phyloP scores from a whole-genome alignment of 768 basidiomycete species.

The Mycena filopes region DNA sequence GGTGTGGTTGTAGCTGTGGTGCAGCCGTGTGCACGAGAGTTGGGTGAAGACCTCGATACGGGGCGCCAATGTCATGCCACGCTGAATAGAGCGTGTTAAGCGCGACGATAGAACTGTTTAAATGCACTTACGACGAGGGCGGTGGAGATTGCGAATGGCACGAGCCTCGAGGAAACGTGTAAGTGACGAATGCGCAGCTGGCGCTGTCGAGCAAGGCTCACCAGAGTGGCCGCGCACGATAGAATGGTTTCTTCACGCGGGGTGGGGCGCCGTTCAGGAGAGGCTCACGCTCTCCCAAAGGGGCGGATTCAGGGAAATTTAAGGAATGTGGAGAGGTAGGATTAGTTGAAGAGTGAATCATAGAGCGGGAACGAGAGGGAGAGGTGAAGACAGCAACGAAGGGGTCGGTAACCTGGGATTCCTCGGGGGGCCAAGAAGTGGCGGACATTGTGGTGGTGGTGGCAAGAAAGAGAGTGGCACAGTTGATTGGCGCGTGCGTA shows the following conservation, averaged over 20 bases:
- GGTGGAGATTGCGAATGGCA: constrained; percentile 76
- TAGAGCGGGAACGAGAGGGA: constrained; percentile 22
- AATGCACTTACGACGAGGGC: constrained; percentile 68
- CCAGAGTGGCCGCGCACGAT: constrained; percentile 65
- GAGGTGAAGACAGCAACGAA: constrained; percentile 32
- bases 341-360: constrained; percentile 20
- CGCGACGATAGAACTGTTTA: background rate
- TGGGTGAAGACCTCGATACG: constrained; percentile 86
- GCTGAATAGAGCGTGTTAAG: constrained; percentile 52
- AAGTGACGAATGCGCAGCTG: background rate
- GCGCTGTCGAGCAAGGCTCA: constrained; percentile 35
- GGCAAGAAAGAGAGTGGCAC: constrained; percentile 15
- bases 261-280: constrained; percentile 10
- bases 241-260: constrained; percentile 56
- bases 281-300: constrained; percentile 25
- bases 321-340: constrained; percentile 24
- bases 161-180: constrained; percentile 58
- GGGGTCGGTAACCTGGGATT: constrained; percentile 29
- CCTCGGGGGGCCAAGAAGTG: constrained; percentile 28
- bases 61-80: constrained; percentile 90
- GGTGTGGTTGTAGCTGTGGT: constrained; percentile 57
- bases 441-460: constrained; percentile 26
- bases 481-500: constrained; percentile 3
- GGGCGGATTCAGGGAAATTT: constrained; percentile 1
- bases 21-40: constrained; percentile 73